These are phyloP conservation scores for Podaxis mareebaensis DNA, from an alignment of 768 basidiomycete species.

Conservation along the genomic window DNA sequence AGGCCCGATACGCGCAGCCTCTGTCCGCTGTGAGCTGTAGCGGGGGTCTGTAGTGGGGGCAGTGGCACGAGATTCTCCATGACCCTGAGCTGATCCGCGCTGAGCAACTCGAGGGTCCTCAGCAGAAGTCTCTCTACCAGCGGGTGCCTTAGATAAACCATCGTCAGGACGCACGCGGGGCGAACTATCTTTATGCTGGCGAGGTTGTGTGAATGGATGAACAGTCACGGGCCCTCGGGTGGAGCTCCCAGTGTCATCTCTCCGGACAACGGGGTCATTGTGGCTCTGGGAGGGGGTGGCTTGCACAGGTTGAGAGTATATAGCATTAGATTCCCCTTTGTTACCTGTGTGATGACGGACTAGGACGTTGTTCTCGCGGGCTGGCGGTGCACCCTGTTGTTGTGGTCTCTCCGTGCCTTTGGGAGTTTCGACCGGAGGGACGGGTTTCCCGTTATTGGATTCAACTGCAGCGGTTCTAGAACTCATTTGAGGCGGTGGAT, in stretches of 20 bases:
- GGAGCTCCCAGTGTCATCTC: conserved; percentile 1
- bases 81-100: not conserved
- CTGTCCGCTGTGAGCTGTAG: not conserved
- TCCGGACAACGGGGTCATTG: not conserved
- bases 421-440: not conserved
- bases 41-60: not conserved
- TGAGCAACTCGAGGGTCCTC: not conserved
- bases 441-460: not conserved
- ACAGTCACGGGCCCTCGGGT: not conserved
- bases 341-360: not conserved
- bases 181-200: conserved; percentile 4
- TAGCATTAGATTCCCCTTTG: not conserved
- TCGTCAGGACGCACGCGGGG: conserved; percentile 1
- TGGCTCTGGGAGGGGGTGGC: not conserved
- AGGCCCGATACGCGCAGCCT: not conserved
- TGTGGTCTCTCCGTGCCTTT: not conserved
- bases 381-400: not conserved
- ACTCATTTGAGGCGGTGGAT: not conserved
- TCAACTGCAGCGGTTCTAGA: not conserved
- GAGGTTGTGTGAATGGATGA: not conserved
- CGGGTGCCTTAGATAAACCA: not conserved
- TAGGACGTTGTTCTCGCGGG: not conserved
- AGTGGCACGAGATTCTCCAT: not conserved
- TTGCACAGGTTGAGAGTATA: not conserved
- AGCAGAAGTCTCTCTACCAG: not conserved